These are phyloP conservation scores for Pythium rishiriense DNA, from an alignment of 352 stramenopile genomes.

Conservation along the genomic window DNA sequence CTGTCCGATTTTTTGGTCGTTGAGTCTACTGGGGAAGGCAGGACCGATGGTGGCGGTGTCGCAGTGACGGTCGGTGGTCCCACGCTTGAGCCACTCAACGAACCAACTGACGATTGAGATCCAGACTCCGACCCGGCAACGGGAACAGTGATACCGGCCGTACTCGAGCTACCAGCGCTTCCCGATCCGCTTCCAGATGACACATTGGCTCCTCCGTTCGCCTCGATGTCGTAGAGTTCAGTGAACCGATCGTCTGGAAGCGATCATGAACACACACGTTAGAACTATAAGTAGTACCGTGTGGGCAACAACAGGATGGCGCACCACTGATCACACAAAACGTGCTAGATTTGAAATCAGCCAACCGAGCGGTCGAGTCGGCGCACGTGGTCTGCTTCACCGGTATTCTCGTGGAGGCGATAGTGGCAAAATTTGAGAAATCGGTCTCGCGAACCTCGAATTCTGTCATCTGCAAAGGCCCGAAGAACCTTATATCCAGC, in stretches of 20 bases:
- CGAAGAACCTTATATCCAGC: not conserved
- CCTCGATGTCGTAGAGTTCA: not conserved
- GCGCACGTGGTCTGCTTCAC: not conserved
- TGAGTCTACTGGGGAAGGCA: not conserved
- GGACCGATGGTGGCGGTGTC: not conserved
- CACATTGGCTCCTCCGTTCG: not conserved
- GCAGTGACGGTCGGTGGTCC: not conserved
- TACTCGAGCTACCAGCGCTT: not conserved
- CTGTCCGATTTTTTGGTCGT: not conserved
- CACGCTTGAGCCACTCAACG: not conserved
- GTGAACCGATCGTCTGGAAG: not conserved
- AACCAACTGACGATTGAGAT: not conserved
- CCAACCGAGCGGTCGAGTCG: not conserved
- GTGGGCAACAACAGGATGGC: not conserved
- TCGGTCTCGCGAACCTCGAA: constrained; percentile 17
- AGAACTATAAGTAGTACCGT: no score
- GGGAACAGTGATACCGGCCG: not conserved
- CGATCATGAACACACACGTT: not conserved
- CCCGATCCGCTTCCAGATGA: not conserved
- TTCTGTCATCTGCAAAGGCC: not conserved
- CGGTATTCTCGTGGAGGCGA: not conserved
- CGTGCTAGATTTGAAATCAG: not conserved
- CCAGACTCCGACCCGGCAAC: not conserved
- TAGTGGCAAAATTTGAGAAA: constrained; percentile 2
- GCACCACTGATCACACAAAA: constrained; percentile 5